Percentiles rank a stretch among this genome's conserved stretches.
phyloP scores from a whole-genome alignment of 257 asterid species.

The Primulina huaijiensis region DNA sequence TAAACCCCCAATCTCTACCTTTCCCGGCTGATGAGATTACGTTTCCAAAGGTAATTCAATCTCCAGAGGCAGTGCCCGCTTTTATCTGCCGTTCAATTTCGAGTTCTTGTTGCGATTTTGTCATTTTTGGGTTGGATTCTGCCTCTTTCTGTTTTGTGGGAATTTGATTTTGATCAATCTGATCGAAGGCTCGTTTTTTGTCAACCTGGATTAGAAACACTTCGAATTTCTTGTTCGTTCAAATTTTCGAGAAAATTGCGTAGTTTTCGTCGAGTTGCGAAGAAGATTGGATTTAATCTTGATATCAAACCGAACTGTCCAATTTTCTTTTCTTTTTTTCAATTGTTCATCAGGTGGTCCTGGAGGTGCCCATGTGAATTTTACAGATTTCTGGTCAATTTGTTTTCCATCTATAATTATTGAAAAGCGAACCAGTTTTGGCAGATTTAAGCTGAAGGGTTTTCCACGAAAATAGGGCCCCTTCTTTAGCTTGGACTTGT shows the following conservation, averaged over 20 bases:
- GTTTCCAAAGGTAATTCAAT: slow-evolving; percentile 26
- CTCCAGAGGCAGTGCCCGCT: background rate
- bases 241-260: slow-evolving; percentile 4
- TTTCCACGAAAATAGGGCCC: slow-evolving; percentile 51
- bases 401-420: slow-evolving; percentile 9
- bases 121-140: background rate
- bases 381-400: slow-evolving; percentile 27
- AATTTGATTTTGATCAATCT: background rate
- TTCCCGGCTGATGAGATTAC: slow-evolving; percentile 13
- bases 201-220: background rate
- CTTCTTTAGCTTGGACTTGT: slow-evolving; percentile 23
- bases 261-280: slow-evolving; percentile 17
- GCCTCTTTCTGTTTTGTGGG: background rate
- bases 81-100: background rate
- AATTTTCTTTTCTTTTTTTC: slow-evolving; percentile 1
- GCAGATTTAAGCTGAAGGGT: slow-evolving; percentile 39
- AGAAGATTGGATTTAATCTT: slow-evolving; percentile 11
- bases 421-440: slow-evolving; percentile 27
- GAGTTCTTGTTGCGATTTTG: background rate
- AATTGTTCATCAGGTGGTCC: slow-evolving; percentile 36
- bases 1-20: background rate
- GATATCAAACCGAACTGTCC: slow-evolving; percentile 15
- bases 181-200: background rate
- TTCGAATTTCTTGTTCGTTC: background rate
- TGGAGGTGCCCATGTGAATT: slow-evolving; percentile 33